A percentile compares a stretch with the other conserved stretches of the same genome.
Evolutionary conservation across 345 rosid species (phyloP).

Genomic region (Arabis hirsuta): DNA sequence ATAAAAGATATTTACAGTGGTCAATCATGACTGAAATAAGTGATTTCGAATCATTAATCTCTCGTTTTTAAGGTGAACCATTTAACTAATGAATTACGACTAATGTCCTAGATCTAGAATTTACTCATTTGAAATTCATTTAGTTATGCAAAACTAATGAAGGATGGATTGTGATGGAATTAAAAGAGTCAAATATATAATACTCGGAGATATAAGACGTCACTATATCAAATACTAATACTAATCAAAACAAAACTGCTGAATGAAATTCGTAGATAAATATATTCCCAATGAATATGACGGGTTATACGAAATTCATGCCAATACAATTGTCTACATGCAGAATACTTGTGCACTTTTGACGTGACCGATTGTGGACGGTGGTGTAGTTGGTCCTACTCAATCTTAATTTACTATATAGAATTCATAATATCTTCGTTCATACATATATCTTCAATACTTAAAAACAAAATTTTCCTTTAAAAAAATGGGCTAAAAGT

Average conservation of each 20-base stretch:
- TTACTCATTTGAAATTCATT: not conserved
- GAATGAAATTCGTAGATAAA: not conserved
- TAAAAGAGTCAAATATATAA: not conserved
- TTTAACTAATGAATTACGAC: too few species aligned
- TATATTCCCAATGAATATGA: constrained; percentile 9
- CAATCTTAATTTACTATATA: constrained; percentile 20
- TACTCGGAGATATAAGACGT: constrained; percentile 12
- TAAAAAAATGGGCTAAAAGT: too few species aligned
- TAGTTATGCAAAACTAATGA: not conserved
- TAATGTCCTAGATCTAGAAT: too few species aligned
- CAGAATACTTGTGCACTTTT: constrained; percentile 28
- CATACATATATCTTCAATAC: too few species aligned
- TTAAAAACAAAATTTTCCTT: too few species aligned
- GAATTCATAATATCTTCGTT: not conserved
- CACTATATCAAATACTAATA: constrained; percentile 4
- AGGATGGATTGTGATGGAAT: not conserved
- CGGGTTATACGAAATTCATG: constrained; percentile 33
- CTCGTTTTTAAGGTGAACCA: too few species aligned
- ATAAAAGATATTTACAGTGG: too few species aligned
- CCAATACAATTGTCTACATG: constrained; percentile 36
- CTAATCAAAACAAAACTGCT: constrained; percentile 14
- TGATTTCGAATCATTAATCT: too few species aligned
- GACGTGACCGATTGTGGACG: constrained; percentile 35
- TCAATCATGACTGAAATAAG: too few species aligned
- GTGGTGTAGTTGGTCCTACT: constrained; percentile 30